These are phyloP conservation scores for Copromyces sp. DNA, from an alignment of 495 filamentous ascomycete species.

Conservation along the genomic window DNA sequence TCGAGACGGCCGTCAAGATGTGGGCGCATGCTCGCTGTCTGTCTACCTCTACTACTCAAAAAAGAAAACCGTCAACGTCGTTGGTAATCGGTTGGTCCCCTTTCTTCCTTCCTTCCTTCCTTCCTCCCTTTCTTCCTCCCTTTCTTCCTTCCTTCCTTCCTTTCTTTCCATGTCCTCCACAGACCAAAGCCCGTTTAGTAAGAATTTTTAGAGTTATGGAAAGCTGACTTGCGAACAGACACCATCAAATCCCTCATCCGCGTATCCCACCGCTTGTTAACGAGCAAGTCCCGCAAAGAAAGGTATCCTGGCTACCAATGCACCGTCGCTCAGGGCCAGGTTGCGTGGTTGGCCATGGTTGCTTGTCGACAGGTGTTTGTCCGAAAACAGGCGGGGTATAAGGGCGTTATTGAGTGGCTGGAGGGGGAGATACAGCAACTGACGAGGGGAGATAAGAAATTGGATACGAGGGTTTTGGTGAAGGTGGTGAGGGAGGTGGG, in stretches of 20 bases:
- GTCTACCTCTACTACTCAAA: conserved; percentile 14
- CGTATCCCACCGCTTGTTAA: conserved; percentile 55
- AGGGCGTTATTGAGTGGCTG: conserved; percentile 52
- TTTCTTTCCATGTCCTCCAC: no score
- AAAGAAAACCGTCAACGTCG: conserved; percentile 37
- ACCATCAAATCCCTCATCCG: conserved; percentile 57
- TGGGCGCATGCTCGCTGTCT: conserved; percentile 67
- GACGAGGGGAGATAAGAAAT: conserved; percentile 1
- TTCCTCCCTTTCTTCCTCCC: no score
- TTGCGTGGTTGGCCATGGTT: conserved; percentile 56
- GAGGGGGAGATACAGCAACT: conserved; percentile 31
- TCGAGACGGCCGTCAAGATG: conserved; percentile 72
- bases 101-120: no score
- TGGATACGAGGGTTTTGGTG: conserved; percentile 9
- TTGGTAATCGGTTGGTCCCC: conserved; percentile 37
- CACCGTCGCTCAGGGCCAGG: conserved; percentile 49
- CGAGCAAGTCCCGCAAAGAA: conserved; percentile 38
- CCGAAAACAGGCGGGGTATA: conserved; percentile 61
- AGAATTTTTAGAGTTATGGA: no score
- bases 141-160: no score
- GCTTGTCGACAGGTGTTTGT: conserved; percentile 56
- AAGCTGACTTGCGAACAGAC: no score
- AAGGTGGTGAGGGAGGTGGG: conserved; percentile 1
- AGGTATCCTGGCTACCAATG: conserved; percentile 47
- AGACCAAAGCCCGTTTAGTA: no score